Base-by-base conservation (phyloP, 352 stramenopile species). In the Pythium monospermum region DNA sequence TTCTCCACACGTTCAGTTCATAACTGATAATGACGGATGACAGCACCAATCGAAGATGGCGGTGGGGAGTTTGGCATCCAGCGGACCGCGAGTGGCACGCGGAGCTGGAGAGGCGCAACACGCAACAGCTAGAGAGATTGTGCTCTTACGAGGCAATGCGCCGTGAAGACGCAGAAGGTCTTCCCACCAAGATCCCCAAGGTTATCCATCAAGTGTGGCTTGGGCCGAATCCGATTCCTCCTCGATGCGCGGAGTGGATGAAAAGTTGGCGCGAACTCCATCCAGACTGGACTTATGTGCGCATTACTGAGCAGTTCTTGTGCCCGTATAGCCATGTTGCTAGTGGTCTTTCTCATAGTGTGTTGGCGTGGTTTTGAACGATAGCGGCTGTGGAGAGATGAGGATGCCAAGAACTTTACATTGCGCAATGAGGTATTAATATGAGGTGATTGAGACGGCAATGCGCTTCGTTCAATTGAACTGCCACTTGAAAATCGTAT, bases 201-300 rank as follows among this genome's bases (percentile, higher is more conserved):
- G 67, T 73, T n/a, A 64, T 86, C 16, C 79, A 90, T 50, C 79
- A 90, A 39, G 84, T 90, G 46, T 90, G 79, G 79, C 68, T 90
- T 8, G 79, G 79, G 2, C 54, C 59, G 0, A 23, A 36, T 0
- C 27, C 51, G 43, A 70, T 69, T 46, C 75, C 59, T 22, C 27
- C 30, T 25, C 44, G 32, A 37, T 76, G 61, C 47, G 49, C 18
- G n/a, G 37, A 28, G 51, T 85, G 59, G 64, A 79, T 53, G 61
- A 22, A 78, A 30, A 71, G 59, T 13, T 90, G 74, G 76, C 44
- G 27, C 11, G 15, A 27, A n/a, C 62, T 57, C 16, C 76, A 88
- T 32, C 63, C 65, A 6, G 25, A 56, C 13, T 79, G 69, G 69
- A 41, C 47, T 18, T 51, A 61, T 27, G 58, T 66, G 13, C 6